Percentiles rank a stretch among this genome's conserved stretches.
These are phyloP conservation scores for Sapria himalayana DNA, from an alignment of 345 rosid genomes.

Conservation along the genomic window DNA sequence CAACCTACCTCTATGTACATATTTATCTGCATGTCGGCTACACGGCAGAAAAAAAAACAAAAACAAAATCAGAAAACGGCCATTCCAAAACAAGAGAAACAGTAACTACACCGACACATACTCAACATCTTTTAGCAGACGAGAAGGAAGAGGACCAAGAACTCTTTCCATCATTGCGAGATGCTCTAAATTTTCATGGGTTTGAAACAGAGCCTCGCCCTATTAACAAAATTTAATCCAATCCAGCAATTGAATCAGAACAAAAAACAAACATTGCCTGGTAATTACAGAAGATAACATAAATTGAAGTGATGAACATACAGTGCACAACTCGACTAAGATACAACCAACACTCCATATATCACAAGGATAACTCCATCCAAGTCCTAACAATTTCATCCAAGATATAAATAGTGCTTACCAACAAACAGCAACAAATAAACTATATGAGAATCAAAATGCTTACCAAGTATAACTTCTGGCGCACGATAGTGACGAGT, in stretches of 20 bases:
- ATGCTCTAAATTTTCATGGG: conserved; percentile 81
- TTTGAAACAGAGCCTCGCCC: conserved; percentile 92
- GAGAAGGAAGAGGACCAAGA: conserved; percentile 51
- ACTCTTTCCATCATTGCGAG: conserved; percentile 91
- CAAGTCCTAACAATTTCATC: conserved; percentile 27
- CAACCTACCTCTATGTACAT: conserved; percentile 57
- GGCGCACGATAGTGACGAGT: conserved; percentile 79
- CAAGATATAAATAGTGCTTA: not conserved
- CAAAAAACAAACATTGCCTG: no score
- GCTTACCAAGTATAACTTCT: conserved; percentile 63
- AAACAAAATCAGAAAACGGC: conserved; percentile 1
- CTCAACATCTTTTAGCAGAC: conserved; percentile 61
- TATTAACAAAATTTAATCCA: conserved; percentile 7
- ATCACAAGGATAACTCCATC: conserved; percentile 87
- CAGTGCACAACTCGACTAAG: conserved; percentile 69
- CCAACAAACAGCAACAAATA: not conserved
- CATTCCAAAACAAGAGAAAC: not conserved
- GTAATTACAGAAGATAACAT: no score
- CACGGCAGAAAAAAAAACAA: not conserved
- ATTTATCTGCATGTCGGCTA: conserved; percentile 66
- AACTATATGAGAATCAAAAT: no score
- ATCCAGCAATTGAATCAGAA: not conserved
- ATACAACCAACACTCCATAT: conserved; percentile 89
- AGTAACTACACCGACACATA: conserved; percentile 9
- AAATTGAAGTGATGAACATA: conserved; percentile 10